Percentiles rank a stretch among this genome's conserved stretches.
Conservation (phyloP, 352 stramenopile species). For the Globisporangium nunn region DNA sequence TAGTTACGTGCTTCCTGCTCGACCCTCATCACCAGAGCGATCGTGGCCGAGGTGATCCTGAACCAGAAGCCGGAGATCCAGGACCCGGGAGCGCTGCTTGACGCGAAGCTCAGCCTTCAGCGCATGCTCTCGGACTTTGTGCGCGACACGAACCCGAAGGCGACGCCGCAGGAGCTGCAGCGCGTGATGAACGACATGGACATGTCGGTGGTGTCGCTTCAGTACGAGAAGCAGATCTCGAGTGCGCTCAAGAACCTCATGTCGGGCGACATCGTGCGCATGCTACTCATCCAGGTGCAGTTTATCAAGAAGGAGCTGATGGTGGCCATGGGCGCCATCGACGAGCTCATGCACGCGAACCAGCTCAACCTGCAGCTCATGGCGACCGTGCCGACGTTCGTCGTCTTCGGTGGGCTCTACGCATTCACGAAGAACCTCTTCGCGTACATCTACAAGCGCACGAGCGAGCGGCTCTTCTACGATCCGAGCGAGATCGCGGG, state of each 20-base stretch:
- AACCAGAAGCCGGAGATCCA: constrained; percentile 84
- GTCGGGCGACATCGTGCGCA: constrained; percentile 80
- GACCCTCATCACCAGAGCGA: constrained; percentile 28
- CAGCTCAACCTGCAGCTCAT: constrained; percentile 84
- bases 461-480: constrained; percentile 74
- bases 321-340: constrained; percentile 82
- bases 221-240: constrained; percentile 61
- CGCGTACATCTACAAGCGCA: constrained; percentile 67
- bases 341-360: constrained; percentile 85
- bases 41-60: constrained; percentile 71
- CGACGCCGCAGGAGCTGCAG: constrained; percentile 30
- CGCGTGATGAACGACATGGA: constrained; percentile 58
- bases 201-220: constrained; percentile 68
- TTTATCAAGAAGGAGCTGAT: constrained; percentile 89
- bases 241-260: constrained; percentile 72
- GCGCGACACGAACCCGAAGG: constrained; percentile 57
- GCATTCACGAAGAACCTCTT: constrained; percentile 46
- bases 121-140: constrained; percentile 81
- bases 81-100: constrained; percentile 59
- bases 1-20: background rate
- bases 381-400: constrained; percentile 78
- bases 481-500: constrained; percentile 65
- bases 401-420: constrained; percentile 72
- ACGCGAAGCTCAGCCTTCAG: constrained; percentile 76
- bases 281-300: constrained; percentile 84